A percentile compares a stretch with the other conserved stretches of the same genome.
phyloP scores from a whole-genome alignment of 1,139 yeast genomes.

The Eremothecium sinecaudum region DNA sequence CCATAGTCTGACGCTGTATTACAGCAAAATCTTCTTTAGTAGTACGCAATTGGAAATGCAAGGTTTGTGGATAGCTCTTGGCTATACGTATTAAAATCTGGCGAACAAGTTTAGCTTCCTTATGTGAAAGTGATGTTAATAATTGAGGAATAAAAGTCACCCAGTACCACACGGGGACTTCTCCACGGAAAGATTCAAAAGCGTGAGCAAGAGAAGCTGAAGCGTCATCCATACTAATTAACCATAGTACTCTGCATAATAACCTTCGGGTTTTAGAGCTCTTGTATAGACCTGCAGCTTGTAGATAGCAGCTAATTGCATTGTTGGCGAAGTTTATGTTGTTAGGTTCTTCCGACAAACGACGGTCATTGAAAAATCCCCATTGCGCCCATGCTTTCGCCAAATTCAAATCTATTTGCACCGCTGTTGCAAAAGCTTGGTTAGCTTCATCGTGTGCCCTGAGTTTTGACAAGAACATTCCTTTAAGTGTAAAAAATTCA shows the following conservation, averaged over 20 bases:
- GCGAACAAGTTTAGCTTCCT: constrained; percentile 81
- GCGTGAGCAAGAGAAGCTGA: constrained; percentile 77
- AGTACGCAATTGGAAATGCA: constrained; percentile 90
- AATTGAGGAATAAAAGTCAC: constrained; percentile 93
- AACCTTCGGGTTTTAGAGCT: constrained; percentile 84
- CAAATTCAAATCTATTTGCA: constrained; percentile 82
- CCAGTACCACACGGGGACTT: constrained; percentile 99
- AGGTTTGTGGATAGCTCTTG: constrained; percentile 92
- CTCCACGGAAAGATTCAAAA: constrained; percentile 87
- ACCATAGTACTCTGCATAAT: constrained; percentile 86
- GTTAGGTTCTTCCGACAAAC: constrained; percentile 75
- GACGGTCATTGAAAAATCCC: constrained; percentile 89
- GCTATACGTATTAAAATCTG: constrained; percentile 87
- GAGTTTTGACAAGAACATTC: constrained; percentile 90
- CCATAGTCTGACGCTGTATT: constrained; percentile 69
- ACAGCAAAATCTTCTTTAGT: constrained; percentile 90
- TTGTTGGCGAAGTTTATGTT: constrained; percentile 84
- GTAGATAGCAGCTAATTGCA: constrained; percentile 91
- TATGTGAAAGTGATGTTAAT: constrained; percentile 78
- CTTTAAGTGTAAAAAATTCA: constrained; percentile 92
- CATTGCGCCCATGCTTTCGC: constrained; percentile 99
- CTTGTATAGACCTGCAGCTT: constrained; percentile 94
- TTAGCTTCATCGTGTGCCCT: constrained; percentile 91
- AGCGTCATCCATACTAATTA: constrained; percentile 82
- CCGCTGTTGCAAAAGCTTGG: constrained; percentile 96